Evolutionary conservation across 2,329 filamentous ascomycete genomes (phyloP).

Genomic region (Alternaria arborescens): DNA sequence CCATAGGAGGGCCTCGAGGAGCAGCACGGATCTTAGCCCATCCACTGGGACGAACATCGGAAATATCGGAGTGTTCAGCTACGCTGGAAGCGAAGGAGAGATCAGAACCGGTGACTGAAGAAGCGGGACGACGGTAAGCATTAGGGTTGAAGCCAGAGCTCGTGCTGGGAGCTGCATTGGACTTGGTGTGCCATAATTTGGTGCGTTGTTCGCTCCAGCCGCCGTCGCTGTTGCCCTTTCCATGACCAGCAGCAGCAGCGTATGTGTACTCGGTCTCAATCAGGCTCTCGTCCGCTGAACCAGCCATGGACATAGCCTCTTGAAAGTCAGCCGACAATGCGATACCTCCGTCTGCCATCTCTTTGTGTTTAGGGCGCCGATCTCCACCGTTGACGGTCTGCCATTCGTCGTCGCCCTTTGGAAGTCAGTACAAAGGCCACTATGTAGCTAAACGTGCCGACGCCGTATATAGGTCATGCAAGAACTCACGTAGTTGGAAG

Average conservation of each 20-base stretch:
- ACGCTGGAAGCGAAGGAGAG: conserved; percentile 35
- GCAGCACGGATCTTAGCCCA: conserved; percentile 44
- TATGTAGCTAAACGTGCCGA: not conserved
- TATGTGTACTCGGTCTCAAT: conserved; percentile 32
- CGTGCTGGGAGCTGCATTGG: conserved; percentile 15
- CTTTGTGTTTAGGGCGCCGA: conserved; percentile 6
- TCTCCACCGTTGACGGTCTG: conserved; percentile 11
- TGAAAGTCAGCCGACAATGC: conserved; percentile 25
- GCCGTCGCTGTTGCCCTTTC: conserved; percentile 10
- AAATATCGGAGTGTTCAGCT: conserved; percentile 34
- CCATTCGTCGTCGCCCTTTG: conserved; percentile 24
- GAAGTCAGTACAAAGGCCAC: conserved; percentile 11
- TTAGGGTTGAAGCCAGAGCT: conserved; percentile 30
- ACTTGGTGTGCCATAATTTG: conserved; percentile 38
- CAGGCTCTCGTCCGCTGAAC: conserved; percentile 21
- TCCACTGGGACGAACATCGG: conserved; percentile 17
- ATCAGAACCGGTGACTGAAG: conserved; percentile 24
- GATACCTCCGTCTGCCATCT: conserved; percentile 23
- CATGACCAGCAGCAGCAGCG: conserved; percentile 6
- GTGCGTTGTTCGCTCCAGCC: conserved; percentile 25
- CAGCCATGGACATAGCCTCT: conserved; percentile 24
- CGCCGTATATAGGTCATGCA: not conserved
- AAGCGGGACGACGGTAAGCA: conserved; percentile 24
- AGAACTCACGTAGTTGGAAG: conserved; percentile 34
- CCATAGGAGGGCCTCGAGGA: conserved; percentile 21